Evolutionary conservation across 2,329 filamentous ascomycete species (phyloP).

Genomic region (Neurospora sp.): DNA sequence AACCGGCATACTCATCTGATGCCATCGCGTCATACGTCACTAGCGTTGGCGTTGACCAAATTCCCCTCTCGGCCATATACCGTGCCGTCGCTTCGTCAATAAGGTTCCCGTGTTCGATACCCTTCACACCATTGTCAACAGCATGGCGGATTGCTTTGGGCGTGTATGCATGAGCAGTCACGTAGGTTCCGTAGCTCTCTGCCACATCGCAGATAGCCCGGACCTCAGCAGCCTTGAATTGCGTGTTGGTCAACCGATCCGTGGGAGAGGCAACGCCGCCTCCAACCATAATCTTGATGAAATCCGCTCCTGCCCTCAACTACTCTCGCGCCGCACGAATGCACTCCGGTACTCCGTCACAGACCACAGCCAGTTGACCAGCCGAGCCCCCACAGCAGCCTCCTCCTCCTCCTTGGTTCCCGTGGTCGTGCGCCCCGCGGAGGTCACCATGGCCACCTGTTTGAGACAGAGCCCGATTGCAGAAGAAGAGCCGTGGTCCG

Average conservation of each 20-base stretch:
- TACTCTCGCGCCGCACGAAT: slow-evolving; percentile 42
- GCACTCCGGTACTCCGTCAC: slow-evolving; percentile 45
- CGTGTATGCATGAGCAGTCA: slow-evolving; percentile 50
- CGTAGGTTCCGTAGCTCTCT: slow-evolving; percentile 37
- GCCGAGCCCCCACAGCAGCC: slow-evolving; percentile 34
- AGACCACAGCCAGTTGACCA: slow-evolving; percentile 32
- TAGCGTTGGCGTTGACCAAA: slow-evolving; percentile 44
- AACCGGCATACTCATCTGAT: slow-evolving; percentile 30
- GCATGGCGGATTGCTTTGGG: slow-evolving; percentile 42
- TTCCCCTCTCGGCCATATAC: slow-evolving; percentile 37
- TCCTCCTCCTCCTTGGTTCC: slow-evolving; percentile 6
- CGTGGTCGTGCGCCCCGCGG: slow-evolving; percentile 31
- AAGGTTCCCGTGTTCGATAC: slow-evolving; percentile 40
- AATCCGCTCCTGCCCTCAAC: slow-evolving; percentile 45
- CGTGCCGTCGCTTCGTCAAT: slow-evolving; percentile 32
- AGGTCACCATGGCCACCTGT: slow-evolving; percentile 44
- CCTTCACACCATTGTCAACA: slow-evolving; percentile 39
- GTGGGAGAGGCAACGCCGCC: slow-evolving; percentile 48
- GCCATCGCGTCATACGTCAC: slow-evolving; percentile 41
- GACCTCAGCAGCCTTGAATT: slow-evolving; percentile 48
- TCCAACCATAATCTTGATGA: slow-evolving; percentile 51
- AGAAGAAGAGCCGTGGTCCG: too few relatives aligned
- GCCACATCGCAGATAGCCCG: slow-evolving; percentile 42
- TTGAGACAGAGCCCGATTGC: too few relatives aligned
- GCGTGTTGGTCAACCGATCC: slow-evolving; percentile 39